These are phyloP conservation scores for Torulaspora globosa DNA, from an alignment of 1,139 yeast genomes.

Conservation along the genomic window DNA sequence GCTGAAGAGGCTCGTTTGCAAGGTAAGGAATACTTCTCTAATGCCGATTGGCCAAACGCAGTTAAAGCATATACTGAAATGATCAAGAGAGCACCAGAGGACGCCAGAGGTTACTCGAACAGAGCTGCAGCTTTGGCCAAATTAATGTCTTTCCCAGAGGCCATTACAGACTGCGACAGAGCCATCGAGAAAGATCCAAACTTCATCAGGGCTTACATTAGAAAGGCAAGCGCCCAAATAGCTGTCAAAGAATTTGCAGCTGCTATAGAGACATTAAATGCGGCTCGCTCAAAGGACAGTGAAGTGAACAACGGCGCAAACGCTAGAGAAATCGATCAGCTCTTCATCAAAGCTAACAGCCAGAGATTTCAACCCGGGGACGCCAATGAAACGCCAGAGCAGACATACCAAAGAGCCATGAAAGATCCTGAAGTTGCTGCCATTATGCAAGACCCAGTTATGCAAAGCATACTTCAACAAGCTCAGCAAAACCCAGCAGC, in stretches of 20 bases:
- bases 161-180: conserved; percentile 81
- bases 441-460: conserved; percentile 91
- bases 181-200: conserved; percentile 86
- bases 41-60: conserved; percentile 96
- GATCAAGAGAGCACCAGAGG: conserved; percentile 93
- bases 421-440: conserved; percentile 92
- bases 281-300: conserved; percentile 70
- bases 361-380: conserved; percentile 72
- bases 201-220: conserved; percentile 90
- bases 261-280: conserved; percentile 76
- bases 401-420: conserved; percentile 85
- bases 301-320: conserved; percentile 59
- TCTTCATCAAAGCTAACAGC: conserved; percentile 69
- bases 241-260: conserved; percentile 84
- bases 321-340: conserved; percentile 73
- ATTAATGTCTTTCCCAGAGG: conserved; percentile 95
- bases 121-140: conserved; percentile 97
- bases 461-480: conserved; percentile 92
- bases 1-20: conserved; percentile 93
- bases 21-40: conserved; percentile 85
- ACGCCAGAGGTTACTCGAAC: conserved; percentile 95
- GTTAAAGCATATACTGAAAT: conserved; percentile 93
- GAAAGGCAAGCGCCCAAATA: conserved; percentile 93
- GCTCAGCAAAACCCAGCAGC: conserved; percentile 97
- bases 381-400: conserved; percentile 92